Evolutionary conservation across 495 filamentous ascomycete species (phyloP).

Genomic region (Hypoxylon cercidicola): DNA sequence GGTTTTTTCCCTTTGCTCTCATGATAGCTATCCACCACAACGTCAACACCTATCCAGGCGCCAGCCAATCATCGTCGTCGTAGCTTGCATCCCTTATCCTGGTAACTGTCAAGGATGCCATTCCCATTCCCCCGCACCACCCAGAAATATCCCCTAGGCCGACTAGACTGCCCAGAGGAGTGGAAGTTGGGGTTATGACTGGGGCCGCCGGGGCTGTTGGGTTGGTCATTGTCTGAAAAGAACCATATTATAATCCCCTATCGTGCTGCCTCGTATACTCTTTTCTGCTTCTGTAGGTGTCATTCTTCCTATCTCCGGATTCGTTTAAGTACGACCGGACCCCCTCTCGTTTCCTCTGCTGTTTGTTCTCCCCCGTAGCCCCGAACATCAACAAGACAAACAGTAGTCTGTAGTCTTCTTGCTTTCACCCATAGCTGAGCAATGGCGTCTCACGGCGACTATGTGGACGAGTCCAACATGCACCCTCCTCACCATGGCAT

Average conservation of each 20-base stretch:
- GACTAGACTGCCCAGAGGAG: slow-evolving; percentile 10
- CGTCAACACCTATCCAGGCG: slow-evolving; percentile 16
- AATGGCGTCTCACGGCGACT: slow-evolving; percentile 28
- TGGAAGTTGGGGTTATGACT: slow-evolving; percentile 22
- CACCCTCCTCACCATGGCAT: slow-evolving; percentile 59
- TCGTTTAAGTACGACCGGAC: slow-evolving; percentile 33
- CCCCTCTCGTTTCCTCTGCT: slow-evolving; percentile 14
- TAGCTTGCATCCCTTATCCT: slow-evolving; percentile 25
- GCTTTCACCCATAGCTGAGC: slow-evolving; percentile 13
- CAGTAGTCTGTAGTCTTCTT: slow-evolving; percentile 17
- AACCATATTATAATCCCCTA: slow-evolving; percentile 19
- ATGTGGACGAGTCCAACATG: slow-evolving; percentile 35
- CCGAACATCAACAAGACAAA: slow-evolving; percentile 7
- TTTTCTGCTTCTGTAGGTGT: slow-evolving; percentile 1
- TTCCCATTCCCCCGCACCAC: slow-evolving; percentile 40
- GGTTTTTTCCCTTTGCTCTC: slow-evolving; percentile 12
- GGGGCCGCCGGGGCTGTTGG: not conserved
- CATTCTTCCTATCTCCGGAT: slow-evolving; percentile 11
- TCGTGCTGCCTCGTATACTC: slow-evolving; percentile 5
- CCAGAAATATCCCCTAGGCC: slow-evolving; percentile 28
- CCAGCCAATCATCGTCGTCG: slow-evolving; percentile 24
- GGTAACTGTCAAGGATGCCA: slow-evolving; percentile 25
- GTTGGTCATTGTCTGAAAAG: not conserved
- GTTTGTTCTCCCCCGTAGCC: slow-evolving; percentile 10
- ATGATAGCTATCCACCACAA: slow-evolving; percentile 25